A percentile compares a stretch with the other conserved stretches of the same genome.
phyloP scores from a whole-genome alignment of 2,329 filamentous ascomycete genomes.

The Cordyceps cateniannulata region DNA sequence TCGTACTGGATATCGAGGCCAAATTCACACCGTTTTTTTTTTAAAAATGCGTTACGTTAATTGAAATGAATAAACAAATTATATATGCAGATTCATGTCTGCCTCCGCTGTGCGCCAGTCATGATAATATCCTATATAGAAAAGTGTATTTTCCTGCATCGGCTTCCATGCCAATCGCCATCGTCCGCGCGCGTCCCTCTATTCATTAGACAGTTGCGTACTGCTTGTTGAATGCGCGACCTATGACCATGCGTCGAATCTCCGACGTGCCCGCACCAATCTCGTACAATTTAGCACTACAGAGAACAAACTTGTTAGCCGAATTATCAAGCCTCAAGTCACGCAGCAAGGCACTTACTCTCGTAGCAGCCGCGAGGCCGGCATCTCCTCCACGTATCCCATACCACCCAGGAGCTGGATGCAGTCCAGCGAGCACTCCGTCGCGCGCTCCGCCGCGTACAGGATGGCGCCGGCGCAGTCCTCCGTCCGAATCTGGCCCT shows the following conservation, averaged over 20 bases:
- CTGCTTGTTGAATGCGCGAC: conserved; percentile 83
- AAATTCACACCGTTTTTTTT: neutral
- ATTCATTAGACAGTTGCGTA: conserved; percentile 41
- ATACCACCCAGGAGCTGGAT: conserved; percentile 92
- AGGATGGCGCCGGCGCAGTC: conserved; percentile 93
- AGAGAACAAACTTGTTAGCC: conserved; percentile 22
- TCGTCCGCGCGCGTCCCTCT: neutral
- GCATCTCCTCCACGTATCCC: conserved; percentile 94
- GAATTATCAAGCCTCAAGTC: neutral
- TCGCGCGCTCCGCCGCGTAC: conserved; percentile 86
- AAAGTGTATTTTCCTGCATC: neutral
- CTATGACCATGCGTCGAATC: conserved; percentile 89
- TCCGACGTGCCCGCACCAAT: conserved; percentile 96
- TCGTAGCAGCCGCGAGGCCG: conserved; percentile 75
- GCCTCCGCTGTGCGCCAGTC: conserved; percentile 5
- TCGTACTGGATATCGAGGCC: too few relatives aligned
- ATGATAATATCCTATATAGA: conserved; percentile 3
- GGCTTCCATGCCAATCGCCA: neutral
- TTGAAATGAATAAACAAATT: neutral
- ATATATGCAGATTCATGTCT: conserved; percentile 4
- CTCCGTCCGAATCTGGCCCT: conserved; percentile 67
- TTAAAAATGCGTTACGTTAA: neutral
- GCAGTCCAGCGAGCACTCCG: conserved; percentile 77
- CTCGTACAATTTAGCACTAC: conserved; percentile 74
- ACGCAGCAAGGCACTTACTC: conserved; percentile 39